Base-by-base conservation (phyloP, 441 rosid species). In the Melastoma candidum region DNA sequence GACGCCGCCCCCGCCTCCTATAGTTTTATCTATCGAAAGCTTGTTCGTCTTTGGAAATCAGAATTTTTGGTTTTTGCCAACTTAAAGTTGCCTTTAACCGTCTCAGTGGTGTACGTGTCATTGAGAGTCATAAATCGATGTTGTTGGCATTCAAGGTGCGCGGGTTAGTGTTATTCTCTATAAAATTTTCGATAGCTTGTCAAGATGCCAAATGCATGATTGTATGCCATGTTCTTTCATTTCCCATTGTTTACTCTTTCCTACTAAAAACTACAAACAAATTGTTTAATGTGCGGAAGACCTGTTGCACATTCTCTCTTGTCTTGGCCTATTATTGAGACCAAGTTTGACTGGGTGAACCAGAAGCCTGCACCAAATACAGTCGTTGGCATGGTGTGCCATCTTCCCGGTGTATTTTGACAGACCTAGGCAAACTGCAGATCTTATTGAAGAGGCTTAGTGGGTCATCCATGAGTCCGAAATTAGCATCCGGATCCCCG, bases 401-500 rank as follows among this genome's bases (percentile, higher is more conserved):
- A 67, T 87, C 81, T 47, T 90, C 93, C 44, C 95, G 98, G 69
- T 87, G 69, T 60, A 77, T 74, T 58, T 85, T 80, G 29, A 68
- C 25, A 48, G 95, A 78, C 63, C 93, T 77, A 47, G 95, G 96
- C 71, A 90, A 69, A 68, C 73, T 72, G 47, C 85, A 84, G 59
- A 90, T 90, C 76, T 74, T 84, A 80, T 72, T 85, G 71, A 90
- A 87, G 68, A 84, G 77, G 70, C 83, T 90, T 12, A 68, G 46
- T 4, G 86, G 96, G 60, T 90, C 79, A 12, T 74, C 73, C 71
- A 83, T 60, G 44, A 90, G 77, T 46, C 95, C 96, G 6, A 90
- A 90, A 66, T 90, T 75, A 7, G 95, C 97, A 70, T 84, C 95
- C 44, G 97, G 85, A 54, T 90, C 90, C 49, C 97, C 96, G 48